Evolutionary conservation across 1,284 basidiomycete species (phyloP).

Genomic region (Porodaedalea pini): DNA sequence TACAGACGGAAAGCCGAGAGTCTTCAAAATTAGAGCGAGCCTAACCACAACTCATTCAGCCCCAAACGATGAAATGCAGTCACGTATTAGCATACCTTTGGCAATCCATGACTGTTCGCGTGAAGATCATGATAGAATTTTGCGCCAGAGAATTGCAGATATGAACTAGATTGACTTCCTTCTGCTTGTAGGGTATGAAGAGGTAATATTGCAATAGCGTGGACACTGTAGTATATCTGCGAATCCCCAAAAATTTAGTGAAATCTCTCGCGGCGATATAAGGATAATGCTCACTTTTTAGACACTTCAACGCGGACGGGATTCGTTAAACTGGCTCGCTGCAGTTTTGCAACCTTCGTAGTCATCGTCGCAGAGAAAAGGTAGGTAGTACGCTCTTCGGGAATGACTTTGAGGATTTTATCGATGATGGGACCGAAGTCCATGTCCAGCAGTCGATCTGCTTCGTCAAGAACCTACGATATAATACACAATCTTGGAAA

Average conservation of each 20-base stretch:
- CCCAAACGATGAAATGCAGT: neutral
- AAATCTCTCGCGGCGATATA: neutral
- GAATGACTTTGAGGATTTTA: conserved; percentile 94
- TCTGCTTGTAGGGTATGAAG: conserved; percentile 89
- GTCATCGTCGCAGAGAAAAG: conserved; percentile 99
- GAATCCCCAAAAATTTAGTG: conserved; percentile 11
- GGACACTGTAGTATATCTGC: conserved; percentile 93
- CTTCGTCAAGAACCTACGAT: conserved; percentile 89
- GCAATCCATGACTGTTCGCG: conserved; percentile 92
- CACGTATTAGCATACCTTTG: conserved; percentile 52
- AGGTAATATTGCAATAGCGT: conserved; percentile 96
- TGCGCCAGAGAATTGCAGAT: conserved; percentile 87
- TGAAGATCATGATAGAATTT: conserved; percentile 96
- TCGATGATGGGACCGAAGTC: conserved; percentile 98
- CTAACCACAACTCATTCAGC: conserved; percentile 37
- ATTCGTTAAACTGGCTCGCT: conserved; percentile 92
- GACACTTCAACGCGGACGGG: conserved; percentile 95
- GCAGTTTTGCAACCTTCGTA: conserved; percentile 96
- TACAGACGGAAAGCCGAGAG: conserved; percentile 91
- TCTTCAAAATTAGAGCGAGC: conserved; percentile 85
- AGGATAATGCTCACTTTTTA: conserved; percentile 64
- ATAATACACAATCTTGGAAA: neutral
- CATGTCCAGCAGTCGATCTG: conserved; percentile 94
- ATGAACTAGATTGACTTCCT: conserved; percentile 91
- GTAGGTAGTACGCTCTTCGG: conserved; percentile 92